A percentile compares a stretch with the other conserved stretches of the same genome.
phyloP scores from a whole-genome alignment of 305 asterid species.

The Fraxinus latifolia region DNA sequence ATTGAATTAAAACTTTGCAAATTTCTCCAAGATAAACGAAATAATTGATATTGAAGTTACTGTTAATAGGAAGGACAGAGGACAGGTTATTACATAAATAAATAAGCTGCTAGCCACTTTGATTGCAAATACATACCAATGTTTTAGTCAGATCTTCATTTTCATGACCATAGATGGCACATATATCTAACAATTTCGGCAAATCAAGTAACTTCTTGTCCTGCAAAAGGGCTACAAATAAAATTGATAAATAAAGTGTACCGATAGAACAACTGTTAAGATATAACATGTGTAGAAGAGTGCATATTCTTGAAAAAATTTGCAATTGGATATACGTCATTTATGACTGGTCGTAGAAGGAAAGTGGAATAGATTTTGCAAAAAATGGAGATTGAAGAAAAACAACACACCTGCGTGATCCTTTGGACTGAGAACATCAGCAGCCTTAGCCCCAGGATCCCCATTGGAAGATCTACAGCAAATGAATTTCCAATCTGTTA shows the following conservation, averaged over 20 bases:
- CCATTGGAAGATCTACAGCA: conserved; percentile 68
- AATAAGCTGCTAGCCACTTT: conserved; percentile 5
- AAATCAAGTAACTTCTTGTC: conserved; percentile 79
- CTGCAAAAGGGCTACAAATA: conserved; percentile 87
- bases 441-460: conserved; percentile 85
- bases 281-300: neutral
- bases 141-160: conserved; percentile 80
- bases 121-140: conserved; percentile 47
- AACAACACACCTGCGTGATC: conserved; percentile 68
- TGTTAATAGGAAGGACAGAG: neutral
- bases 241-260: conserved; percentile 42
- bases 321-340: neutral
- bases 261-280: conserved; percentile 9
- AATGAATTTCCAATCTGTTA: conserved; percentile 6
- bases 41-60: neutral
- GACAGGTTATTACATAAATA: neutral
- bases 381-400: conserved; percentile 14
- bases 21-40: neutral
- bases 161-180: conserved; percentile 82
- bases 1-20: neutral
- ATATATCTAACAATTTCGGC: conserved; percentile 82
- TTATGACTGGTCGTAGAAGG: neutral
- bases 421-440: conserved; percentile 64
- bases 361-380: neutral
- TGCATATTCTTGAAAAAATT: conserved; percentile 12